Evolutionary conservation across 768 basidiomycete genomes (phyloP).

Genomic region (Kwoniella newhampshirensis): DNA sequence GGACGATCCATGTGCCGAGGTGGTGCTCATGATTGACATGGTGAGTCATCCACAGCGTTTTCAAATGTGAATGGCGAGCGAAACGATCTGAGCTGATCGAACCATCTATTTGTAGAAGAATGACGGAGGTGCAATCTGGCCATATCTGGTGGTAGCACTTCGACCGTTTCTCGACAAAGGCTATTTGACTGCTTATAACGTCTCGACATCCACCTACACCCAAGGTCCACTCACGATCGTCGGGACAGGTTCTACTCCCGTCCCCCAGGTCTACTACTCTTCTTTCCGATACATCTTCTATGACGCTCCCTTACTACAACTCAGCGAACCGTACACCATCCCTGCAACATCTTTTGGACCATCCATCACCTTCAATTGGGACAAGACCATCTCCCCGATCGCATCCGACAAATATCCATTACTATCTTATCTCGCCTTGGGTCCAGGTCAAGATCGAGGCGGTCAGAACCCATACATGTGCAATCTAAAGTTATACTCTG

Average conservation of each 20-base stretch:
- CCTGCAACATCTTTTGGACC: conserved; percentile 12
- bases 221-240: conserved; percentile 35
- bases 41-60: conserved; percentile 16
- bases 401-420: conserved; percentile 30
- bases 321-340: conserved; percentile 16
- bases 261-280: conserved; percentile 19
- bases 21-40: conserved; percentile 34
- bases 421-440: conserved; percentile 8
- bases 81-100: too few species aligned
- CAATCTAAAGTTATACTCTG: conserved; percentile 1
- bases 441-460: neutral
- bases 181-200: conserved; percentile 26
- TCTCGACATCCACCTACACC: conserved; percentile 14
- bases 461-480: neutral
- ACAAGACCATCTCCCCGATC: conserved; percentile 25
- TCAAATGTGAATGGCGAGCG: too few species aligned
- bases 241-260: conserved; percentile 35
- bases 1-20: conserved; percentile 19
- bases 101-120: conserved; percentile 31
- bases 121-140: conserved; percentile 28
- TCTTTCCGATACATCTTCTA: conserved; percentile 32
- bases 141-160: conserved; percentile 25
- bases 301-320: conserved; percentile 25
- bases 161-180: conserved; percentile 30
- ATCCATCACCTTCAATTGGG: conserved; percentile 21